A percentile compares a stretch with the other conserved stretches of the same genome.
These are phyloP conservation scores for Penicillium sp. DNA, from an alignment of 2,329 filamentous ascomycete genomes.

Conservation along the genomic window DNA sequence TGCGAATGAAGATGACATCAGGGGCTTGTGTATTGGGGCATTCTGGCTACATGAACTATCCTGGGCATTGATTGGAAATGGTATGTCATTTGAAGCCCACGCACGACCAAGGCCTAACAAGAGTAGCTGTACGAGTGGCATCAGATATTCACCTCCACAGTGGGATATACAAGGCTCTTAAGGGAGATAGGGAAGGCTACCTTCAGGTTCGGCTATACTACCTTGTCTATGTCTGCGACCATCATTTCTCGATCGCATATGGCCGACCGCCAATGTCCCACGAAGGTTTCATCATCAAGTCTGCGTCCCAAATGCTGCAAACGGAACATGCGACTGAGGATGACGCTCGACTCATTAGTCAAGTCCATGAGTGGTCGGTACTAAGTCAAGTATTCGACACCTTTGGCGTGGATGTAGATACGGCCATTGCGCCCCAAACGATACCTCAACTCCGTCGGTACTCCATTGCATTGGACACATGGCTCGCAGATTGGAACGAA, in stretches of 20 bases:
- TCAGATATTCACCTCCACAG: slow-evolving; percentile 26
- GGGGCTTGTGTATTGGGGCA: slow-evolving; percentile 50
- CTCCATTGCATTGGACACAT: slow-evolving; percentile 20
- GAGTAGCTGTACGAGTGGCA: slow-evolving; percentile 22
- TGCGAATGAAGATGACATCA: slow-evolving; percentile 44
- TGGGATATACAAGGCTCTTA: slow-evolving; percentile 22
- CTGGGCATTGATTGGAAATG: slow-evolving; percentile 21
- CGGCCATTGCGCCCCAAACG: slow-evolving; percentile 12
- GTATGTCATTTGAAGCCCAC: neutral
- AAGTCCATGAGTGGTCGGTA: slow-evolving; percentile 35
- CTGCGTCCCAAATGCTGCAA: slow-evolving; percentile 20
- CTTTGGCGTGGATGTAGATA: slow-evolving; percentile 34
- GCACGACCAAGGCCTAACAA: neutral
- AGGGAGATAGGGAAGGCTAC: slow-evolving; percentile 22
- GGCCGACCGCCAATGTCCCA: slow-evolving; percentile 37
- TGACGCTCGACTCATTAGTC: slow-evolving; percentile 35
- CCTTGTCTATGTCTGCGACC: slow-evolving; percentile 39
- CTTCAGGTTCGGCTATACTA: slow-evolving; percentile 32
- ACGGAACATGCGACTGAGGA: slow-evolving; percentile 32
- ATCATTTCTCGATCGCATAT: slow-evolving; percentile 40
- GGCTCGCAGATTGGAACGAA: slow-evolving; percentile 22
- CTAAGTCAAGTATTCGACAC: slow-evolving; percentile 33
- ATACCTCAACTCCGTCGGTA: slow-evolving; percentile 21
- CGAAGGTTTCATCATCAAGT: slow-evolving; percentile 33
- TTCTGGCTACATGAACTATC: slow-evolving; percentile 52